Base-by-base conservation (phyloP, 139 green algal genomes). In the Picochlorum sp. region DNA sequence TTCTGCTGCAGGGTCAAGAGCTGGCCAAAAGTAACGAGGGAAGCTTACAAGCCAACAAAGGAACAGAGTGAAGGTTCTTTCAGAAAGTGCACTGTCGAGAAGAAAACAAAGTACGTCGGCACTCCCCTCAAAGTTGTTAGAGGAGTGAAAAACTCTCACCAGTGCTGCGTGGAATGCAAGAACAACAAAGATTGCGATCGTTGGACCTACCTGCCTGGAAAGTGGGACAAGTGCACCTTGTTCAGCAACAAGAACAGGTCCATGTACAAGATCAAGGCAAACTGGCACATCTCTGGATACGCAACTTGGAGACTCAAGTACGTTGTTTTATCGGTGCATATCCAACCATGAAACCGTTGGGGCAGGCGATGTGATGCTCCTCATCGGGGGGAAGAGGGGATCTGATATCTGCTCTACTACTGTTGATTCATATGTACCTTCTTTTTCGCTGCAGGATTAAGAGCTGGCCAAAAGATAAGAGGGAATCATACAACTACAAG, bases 231-330 rank as follows among this genome's bases (percentile, higher is more conserved):
- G 47, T 54, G 47, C 47, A 21, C 1, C n/a, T 21, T 54, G 47
- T 54, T 54, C n/a, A 26, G 18, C 0, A 54, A 54, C 18, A 54
- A 20, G 16, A 21, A 20, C 47, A 54, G 47, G 47, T 26, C 16
- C n/a, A 21, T 54, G 47, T 54, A 26, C 47, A 54, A 54, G 47
- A 20, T 20, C 47, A 54, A 54, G n/a, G 47, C 47, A 26, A 9
- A 21, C 0, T 54, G 47, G 47, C n/a, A 54, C n/a, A 21, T 54
- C 47, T 54, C 47, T 21, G 47, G 47, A 54, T 54, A 54, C 0
- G 47, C 47, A 26, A 20, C 47, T 20, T 54, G 47, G 47, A 54
- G 47, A 54, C 47, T 54, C 47, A 21, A 54, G 47, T 54, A 54
- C 47, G 47, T 24, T 54, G 47, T 54, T 54, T 54, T 41, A 41